Evolutionary conservation across 2,329 filamentous ascomycete genomes (phyloP), one percentile per base, ranked within the genome.

Genomic region (Trichoderma brevicompactum): DNA sequence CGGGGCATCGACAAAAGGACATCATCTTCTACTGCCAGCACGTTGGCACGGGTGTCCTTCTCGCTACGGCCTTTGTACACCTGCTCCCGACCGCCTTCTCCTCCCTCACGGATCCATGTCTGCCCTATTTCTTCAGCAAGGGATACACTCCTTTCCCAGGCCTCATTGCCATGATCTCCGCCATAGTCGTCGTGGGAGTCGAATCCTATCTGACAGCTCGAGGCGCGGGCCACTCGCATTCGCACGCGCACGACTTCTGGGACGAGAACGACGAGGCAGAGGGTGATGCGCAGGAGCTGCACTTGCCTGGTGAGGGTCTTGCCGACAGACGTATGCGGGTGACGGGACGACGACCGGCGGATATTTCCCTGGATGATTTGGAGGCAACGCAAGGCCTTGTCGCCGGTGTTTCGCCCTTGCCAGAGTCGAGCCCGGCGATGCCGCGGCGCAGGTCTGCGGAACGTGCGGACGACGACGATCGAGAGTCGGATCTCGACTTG

Each of bases 201-300:
- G 94, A 98, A 77, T 96, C 95, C 79, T 92, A 93, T 75, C 89
- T 98, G 70, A 93, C 92, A 0, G 90, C 89, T 2, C 79, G 86
- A 64, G 87, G 87, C 49, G 87, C 87, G 1, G 82, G 85, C 1
- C 87, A 87, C 71, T 85, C 84, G 1, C 85, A 89, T 71, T 82
- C 84, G 1, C 86, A 88, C 69, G 75, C 79, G 38, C 80, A 80
- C 64, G 74, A 74, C 10, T 76, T 77, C 40, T 85, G 82, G 75
- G 84, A 84, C 78, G 82, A 84, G 40, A 80, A 82, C 3, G 79
- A 81, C 15, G 79, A 72, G 34, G 78, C 78, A 12, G 76, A 74
- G 36, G 71, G 72, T n/a, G 71, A 72, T 40, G 70, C 72, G 7
- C 69, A 75, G 62, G 72, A 68, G 53, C 68, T 70, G 36, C 67